Base-by-base conservation (phyloP, 352 stramenopile genomes). In the Phytophthora sp. region DNA sequence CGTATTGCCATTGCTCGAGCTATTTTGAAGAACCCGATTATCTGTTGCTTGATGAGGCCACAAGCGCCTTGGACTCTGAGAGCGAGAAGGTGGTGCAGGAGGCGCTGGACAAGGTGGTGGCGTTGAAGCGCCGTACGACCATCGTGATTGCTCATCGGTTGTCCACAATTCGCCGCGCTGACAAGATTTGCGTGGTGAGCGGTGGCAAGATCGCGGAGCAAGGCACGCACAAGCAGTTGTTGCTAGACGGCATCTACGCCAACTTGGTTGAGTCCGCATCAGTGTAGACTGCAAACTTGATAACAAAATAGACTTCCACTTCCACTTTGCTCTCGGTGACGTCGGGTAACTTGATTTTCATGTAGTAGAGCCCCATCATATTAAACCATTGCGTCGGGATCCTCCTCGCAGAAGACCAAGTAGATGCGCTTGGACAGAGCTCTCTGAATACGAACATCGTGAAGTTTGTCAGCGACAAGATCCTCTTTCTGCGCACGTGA, bases 121-220 rank as follows among this genome's bases (percentile, higher is more conserved):
- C 77, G 35, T 63, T 84, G 49, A 81, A 87, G 49, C 69, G 68
- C 1, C 82, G 81, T 7, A 98, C 94, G 27, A 97, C 88, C 16
- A 80, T 99, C 51, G 91, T 98, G 46, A 97, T 98, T 57, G 96
- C 96, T 2, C 95, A 99, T 70, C 86, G 96, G n/a, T 71, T 99
- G 29, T 96, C 84, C 47, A 98, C 93, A 4, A 93, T 98, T 55
- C 89, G 92, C 64, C 90, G 96, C 79, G 95, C 93, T 36, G 93
- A 99, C 79, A 84, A 90, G 63, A 99, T 99, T 56, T 89, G 94
- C 30, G 96, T 99, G 6, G 80, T 99, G 45, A 80, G 97, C 20
- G 79, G 96, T 23, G 96, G 96, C 11, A 81, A 80, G 53, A 89
- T 99, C 23, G 88, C 93, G 2, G 96, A 99, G 66, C 74, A 89